phyloP scores from a whole-genome alignment of 2,329 filamentous ascomycete species.

The Neodidymelliopsis sp. region DNA sequence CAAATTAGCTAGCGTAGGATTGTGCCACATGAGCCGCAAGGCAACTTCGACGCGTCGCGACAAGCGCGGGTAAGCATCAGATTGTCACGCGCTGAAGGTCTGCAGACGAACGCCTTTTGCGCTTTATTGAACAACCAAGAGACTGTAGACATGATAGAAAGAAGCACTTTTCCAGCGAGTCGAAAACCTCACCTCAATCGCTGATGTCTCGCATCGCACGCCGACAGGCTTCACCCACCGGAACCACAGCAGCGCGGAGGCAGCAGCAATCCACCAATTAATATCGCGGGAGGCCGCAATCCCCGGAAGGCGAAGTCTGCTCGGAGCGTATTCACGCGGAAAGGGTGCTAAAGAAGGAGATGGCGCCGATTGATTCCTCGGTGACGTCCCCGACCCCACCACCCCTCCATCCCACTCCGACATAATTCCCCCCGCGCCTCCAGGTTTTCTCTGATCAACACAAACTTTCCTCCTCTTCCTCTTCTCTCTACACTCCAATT shows the following conservation, averaged over 20 bases:
- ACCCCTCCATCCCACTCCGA: slow-evolving; percentile 21
- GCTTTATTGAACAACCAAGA: too few species aligned
- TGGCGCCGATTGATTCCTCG: slow-evolving; percentile 25
- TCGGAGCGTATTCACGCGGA: slow-evolving; percentile 3
- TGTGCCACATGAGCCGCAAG: slow-evolving; percentile 8
- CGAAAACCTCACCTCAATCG: too few species aligned
- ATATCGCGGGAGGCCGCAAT: slow-evolving; percentile 5
- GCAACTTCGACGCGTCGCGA: slow-evolving; percentile 2
- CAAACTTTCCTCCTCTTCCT: slow-evolving; percentile 7
- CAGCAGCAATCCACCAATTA: slow-evolving; percentile 9
- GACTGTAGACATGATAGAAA: not conserved
- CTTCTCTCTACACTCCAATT: slow-evolving; percentile 8
- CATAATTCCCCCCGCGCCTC: slow-evolving; percentile 19
- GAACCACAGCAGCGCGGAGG: slow-evolving; percentile 1
- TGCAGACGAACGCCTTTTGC: too few species aligned
- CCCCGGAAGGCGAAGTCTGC: slow-evolving; percentile 3
- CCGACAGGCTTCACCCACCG: not conserved
- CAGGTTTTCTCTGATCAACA: slow-evolving; percentile 10
- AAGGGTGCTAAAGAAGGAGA: slow-evolving; percentile 15
- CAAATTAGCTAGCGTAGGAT: not conserved
- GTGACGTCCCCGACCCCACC: slow-evolving; percentile 30
- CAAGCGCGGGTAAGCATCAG: too few species aligned
- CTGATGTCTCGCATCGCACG: slow-evolving; percentile 2
- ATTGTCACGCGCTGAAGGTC: not conserved
- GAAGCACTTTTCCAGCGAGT: too few species aligned